A percentile compares a stretch with the other conserved stretches of the same genome.
Conservation (phyloP, 441 rosid species). For the Biscutella laevigata region DNA sequence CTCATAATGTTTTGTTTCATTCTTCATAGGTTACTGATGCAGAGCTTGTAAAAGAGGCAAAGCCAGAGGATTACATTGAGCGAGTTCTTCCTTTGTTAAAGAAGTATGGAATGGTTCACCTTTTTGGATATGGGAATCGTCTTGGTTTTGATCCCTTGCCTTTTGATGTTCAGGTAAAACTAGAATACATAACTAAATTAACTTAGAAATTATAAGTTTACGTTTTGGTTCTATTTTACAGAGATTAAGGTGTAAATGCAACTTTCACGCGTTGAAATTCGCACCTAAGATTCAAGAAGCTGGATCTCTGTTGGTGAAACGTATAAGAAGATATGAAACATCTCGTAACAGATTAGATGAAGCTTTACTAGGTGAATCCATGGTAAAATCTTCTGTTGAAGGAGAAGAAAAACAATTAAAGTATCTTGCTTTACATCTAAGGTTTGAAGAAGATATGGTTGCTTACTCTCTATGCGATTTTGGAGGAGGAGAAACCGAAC, state of each 20-base stretch:
- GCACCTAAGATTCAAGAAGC: slow-evolving; percentile 62
- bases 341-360: slow-evolving; percentile 41
- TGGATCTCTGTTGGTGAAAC: slow-evolving; percentile 54
- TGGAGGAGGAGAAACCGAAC: slow-evolving; percentile 75
- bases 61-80: slow-evolving; percentile 47
- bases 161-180: slow-evolving; percentile 60
- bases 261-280: slow-evolving; percentile 82
- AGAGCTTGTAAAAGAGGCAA: slow-evolving; percentile 78
- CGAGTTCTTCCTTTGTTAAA: slow-evolving; percentile 55
- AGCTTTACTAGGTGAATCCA: slow-evolving; percentile 55
- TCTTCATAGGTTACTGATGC: slow-evolving; percentile 63
- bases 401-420: slow-evolving; percentile 29
- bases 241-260: slow-evolving; percentile 88
- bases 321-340: slow-evolving; percentile 52
- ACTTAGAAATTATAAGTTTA: slow-evolving; percentile 1
- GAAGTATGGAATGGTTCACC: slow-evolving; percentile 62
- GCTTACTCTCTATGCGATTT: slow-evolving; percentile 87
- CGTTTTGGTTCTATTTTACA: slow-evolving; percentile 21
- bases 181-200: background rate
- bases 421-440: slow-evolving; percentile 81
- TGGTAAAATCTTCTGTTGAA: slow-evolving; percentile 22
- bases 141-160: slow-evolving; percentile 89
- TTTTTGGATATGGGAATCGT: slow-evolving; percentile 85
- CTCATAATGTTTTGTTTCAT: background rate
- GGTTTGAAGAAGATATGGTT: slow-evolving; percentile 94